Conservation (phyloP, 1,139 yeast species). For the Taphrina flavorubra region DNA sequence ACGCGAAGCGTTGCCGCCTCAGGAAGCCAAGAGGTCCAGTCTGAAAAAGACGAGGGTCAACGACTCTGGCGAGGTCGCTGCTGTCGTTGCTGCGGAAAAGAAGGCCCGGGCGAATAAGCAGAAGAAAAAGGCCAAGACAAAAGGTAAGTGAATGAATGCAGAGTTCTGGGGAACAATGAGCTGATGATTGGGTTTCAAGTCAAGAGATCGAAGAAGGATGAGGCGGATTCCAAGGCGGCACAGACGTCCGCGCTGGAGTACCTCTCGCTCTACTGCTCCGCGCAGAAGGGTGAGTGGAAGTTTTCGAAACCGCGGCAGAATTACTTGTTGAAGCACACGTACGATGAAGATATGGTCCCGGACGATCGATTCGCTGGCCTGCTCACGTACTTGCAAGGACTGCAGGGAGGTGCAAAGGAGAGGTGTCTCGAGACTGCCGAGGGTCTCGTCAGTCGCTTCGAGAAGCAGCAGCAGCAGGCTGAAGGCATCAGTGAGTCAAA, state of each 20-base stretch:
- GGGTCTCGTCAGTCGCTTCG: slow-evolving; percentile 15
- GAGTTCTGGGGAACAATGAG: too few relatives aligned
- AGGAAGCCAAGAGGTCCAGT: neutral
- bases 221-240: slow-evolving; percentile 29
- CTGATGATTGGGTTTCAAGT: neutral
- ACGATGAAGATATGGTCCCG: slow-evolving; percentile 20
- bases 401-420: slow-evolving; percentile 29
- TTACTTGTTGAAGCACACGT: slow-evolving; percentile 21
- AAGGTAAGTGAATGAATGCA: neutral
- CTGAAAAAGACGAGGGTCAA: neutral
- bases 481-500: neutral
- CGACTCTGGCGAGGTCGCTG: neutral
- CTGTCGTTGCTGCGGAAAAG: neutral
- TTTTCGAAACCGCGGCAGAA: slow-evolving; percentile 38
- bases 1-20: slow-evolving; percentile 14
- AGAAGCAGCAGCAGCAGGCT: slow-evolving; percentile 7
- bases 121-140: slow-evolving; percentile 25
- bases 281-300: slow-evolving; percentile 18
- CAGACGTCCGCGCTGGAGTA: slow-evolving; percentile 20
- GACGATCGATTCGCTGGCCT: slow-evolving; percentile 3
- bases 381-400: slow-evolving; percentile 16
- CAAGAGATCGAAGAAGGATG: slow-evolving; percentile 25
- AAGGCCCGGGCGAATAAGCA: slow-evolving; percentile 16
- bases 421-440: slow-evolving; percentile 23
- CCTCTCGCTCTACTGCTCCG: slow-evolving; percentile 19